Conservation (phyloP, 805 yeast species). For the Saccharomycopsis javanensis region DNA sequence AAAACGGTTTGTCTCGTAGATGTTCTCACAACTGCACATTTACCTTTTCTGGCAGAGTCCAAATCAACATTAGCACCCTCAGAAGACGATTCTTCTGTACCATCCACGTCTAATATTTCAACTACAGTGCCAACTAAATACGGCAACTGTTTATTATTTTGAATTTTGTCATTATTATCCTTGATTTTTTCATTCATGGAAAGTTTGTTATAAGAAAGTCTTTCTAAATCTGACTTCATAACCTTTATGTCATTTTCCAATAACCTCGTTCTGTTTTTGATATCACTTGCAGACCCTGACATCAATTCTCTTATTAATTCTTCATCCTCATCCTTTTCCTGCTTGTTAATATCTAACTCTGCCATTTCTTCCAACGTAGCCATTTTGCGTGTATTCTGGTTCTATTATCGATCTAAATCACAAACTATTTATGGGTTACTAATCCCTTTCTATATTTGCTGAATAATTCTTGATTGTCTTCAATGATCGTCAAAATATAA, state of each 20-base stretch:
- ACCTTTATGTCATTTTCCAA: constrained; percentile 93
- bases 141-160: constrained; percentile 91
- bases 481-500: too few relatives aligned
- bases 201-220: constrained; percentile 84
- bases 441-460: too few relatives aligned
- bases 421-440: neutral
- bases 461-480: too few relatives aligned
- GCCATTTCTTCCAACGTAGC: constrained; percentile 80
- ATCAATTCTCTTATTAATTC: constrained; percentile 78
- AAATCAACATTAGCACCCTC: constrained; percentile 95
- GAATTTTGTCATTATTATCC: constrained; percentile 92
- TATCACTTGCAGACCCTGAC: constrained; percentile 67
- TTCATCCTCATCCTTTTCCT: constrained; percentile 31
- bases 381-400: constrained; percentile 34
- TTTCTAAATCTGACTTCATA: constrained; percentile 83
- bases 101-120: constrained; percentile 81
- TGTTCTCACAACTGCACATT: constrained; percentile 97
- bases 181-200: constrained; percentile 90
- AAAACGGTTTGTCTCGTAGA: constrained; percentile 97
- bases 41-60: constrained; percentile 84
- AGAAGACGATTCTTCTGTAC: constrained; percentile 69
- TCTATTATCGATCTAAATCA: too few relatives aligned
- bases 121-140: constrained; percentile 95
- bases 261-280: constrained; percentile 74
- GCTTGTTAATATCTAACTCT: constrained; percentile 30